phyloP scores from a whole-genome alignment of 768 basidiomycete genomes.

The Atractiella rhizophila region DNA sequence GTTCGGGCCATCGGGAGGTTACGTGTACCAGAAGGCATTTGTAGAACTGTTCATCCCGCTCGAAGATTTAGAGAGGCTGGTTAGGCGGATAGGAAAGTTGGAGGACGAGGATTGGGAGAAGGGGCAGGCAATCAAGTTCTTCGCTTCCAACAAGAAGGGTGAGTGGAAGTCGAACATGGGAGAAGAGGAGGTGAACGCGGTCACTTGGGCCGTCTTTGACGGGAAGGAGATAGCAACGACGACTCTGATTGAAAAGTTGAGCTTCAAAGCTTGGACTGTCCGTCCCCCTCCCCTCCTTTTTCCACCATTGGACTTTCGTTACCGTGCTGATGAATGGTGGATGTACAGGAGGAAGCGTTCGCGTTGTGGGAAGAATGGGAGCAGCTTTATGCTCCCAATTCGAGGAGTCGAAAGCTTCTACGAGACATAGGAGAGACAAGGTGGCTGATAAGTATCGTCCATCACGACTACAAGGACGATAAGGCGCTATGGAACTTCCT shows the following conservation, averaged over 20 bases:
- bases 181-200: slow-evolving; percentile 61
- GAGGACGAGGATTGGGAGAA: slow-evolving; percentile 32
- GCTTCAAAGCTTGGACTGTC: slow-evolving; percentile 93
- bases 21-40: slow-evolving; percentile 92
- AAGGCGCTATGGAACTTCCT: slow-evolving; percentile 68
- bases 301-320: not conserved
- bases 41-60: slow-evolving; percentile 67
- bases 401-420: slow-evolving; percentile 45
- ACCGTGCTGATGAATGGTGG: not conserved
- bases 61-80: slow-evolving; percentile 19
- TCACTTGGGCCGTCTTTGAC: slow-evolving; percentile 96
- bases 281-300: slow-evolving; percentile 10
- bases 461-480: slow-evolving; percentile 68
- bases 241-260: slow-evolving; percentile 83
- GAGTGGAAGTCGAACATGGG: slow-evolving; percentile 54
- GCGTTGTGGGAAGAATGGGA: slow-evolving; percentile 92
- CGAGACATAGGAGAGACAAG: slow-evolving; percentile 42
- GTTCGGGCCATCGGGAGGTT: slow-evolving; percentile 78
- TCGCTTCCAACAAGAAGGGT: slow-evolving; percentile 57
- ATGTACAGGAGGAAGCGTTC: slow-evolving; percentile 67
- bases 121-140: slow-evolving; percentile 45
- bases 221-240: slow-evolving; percentile 88
- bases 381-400: slow-evolving; percentile 50
- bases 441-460: slow-evolving; percentile 77
- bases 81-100: slow-evolving; percentile 8